Evolutionary conservation across 208 protist genomes (phyloP).

Genomic region (Naegleria lovaniensis): DNA sequence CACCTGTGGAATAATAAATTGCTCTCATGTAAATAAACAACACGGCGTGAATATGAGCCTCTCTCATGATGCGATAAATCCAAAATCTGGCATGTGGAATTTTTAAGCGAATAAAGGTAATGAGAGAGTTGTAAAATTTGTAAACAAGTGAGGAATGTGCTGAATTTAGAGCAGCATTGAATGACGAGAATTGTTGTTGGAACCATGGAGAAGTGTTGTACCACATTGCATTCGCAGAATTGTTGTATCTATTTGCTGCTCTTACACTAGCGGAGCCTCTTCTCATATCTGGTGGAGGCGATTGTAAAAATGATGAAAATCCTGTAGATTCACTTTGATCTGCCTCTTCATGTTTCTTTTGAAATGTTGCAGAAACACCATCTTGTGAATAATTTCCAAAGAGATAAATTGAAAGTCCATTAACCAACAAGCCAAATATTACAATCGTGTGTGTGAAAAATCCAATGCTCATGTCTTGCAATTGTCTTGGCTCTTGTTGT

Average conservation of each 20-base stretch:
- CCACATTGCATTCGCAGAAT: neutral
- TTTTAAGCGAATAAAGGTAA: neutral
- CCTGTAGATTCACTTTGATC: neutral
- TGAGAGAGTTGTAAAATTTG: neutral
- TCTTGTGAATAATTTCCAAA: neutral
- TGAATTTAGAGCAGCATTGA: neutral
- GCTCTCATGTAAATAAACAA: neutral
- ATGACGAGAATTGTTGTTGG: neutral
- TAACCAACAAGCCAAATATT: neutral
- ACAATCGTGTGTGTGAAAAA: neutral
- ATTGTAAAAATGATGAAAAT: neutral
- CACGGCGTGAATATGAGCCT: neutral
- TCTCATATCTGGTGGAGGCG: too few relatives aligned
- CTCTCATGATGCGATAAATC: neutral
- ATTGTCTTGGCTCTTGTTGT: neutral
- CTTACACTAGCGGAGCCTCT: too few relatives aligned
- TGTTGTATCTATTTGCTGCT: neutral
- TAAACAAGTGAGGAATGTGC: neutral
- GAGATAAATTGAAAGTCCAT: neutral
- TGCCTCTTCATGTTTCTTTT: neutral
- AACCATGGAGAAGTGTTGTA: neutral
- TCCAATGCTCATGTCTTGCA: neutral
- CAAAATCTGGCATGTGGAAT: neutral
- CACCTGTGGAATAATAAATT: neutral
- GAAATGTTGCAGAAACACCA: neutral